Conservation (phyloP, 306 rosid genomes). For the Vigna reflexopilosa region DNA sequence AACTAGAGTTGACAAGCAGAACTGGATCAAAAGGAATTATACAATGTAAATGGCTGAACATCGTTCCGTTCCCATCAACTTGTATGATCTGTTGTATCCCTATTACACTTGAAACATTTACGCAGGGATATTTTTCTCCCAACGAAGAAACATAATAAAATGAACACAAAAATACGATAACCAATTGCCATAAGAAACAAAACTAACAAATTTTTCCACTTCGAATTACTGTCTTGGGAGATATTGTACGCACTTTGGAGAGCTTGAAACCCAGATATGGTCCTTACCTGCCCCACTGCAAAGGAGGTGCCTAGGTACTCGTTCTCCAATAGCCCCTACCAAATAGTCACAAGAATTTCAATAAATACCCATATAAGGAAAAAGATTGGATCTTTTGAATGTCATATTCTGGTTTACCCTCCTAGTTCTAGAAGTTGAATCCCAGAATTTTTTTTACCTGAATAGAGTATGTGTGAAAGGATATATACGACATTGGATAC, state of each 20-base stretch:
- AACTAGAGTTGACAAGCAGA: slow-evolving; percentile 44
- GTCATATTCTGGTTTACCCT: slow-evolving; percentile 1
- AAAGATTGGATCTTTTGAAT: not conserved
- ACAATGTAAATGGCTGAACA: slow-evolving; percentile 48
- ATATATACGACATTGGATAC: slow-evolving; percentile 85
- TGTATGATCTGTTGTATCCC: slow-evolving; percentile 54
- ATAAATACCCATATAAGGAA: slow-evolving; percentile 1
- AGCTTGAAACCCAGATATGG: slow-evolving; percentile 92
- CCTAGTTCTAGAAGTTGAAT: slow-evolving; percentile 18
- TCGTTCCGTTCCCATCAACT: slow-evolving; percentile 55
- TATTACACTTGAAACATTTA: slow-evolving; percentile 62
- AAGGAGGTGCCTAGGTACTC: slow-evolving; percentile 85
- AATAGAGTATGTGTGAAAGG: slow-evolving; percentile 91
- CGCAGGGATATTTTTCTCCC: slow-evolving; percentile 58
- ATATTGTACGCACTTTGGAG: slow-evolving; percentile 76
- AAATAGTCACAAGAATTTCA: slow-evolving; percentile 9
- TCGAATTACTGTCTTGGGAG: slow-evolving; percentile 70
- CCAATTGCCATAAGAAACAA: slow-evolving; percentile 89
- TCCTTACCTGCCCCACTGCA: slow-evolving; percentile 95
- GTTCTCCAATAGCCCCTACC: slow-evolving; percentile 92
- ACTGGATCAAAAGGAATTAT: slow-evolving; percentile 45
- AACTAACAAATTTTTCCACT: slow-evolving; percentile 88
- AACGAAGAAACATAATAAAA: slow-evolving; percentile 57
- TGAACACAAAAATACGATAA: slow-evolving; percentile 72
- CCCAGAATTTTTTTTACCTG: slow-evolving; percentile 64